Conservation (phyloP, 768 basidiomycete species). For the Collybia sp. region DNA sequence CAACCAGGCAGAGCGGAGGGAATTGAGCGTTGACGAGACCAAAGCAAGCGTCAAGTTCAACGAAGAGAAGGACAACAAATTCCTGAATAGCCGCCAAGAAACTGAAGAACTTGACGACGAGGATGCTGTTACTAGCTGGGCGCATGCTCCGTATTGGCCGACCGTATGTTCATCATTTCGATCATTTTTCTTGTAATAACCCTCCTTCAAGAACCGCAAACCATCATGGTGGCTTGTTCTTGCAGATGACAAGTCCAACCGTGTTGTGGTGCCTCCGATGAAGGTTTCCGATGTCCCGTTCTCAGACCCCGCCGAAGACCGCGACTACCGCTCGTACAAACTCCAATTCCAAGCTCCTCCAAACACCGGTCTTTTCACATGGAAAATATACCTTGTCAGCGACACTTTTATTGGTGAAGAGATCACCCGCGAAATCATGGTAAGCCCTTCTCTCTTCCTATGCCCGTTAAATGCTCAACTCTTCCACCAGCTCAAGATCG, state of each 20-base stretch:
- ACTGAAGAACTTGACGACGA: constrained; percentile 50
- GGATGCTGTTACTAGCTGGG: constrained; percentile 46
- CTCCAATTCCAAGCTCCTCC: constrained; percentile 95
- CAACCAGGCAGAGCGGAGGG: constrained; percentile 25
- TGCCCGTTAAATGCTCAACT: constrained; percentile 4
- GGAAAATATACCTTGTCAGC: constrained; percentile 82
- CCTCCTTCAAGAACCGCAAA: constrained; percentile 63
- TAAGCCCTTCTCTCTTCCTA: constrained; percentile 29
- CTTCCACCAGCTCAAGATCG: constrained; percentile 69
- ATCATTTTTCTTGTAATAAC: not conserved
- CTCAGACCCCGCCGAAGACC: constrained; percentile 37
- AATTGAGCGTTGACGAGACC: constrained; percentile 41
- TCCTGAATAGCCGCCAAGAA: constrained; percentile 59
- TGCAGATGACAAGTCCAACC: constrained; percentile 80
- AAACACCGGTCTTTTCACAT: constrained; percentile 77
- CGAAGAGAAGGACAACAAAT: constrained; percentile 65
- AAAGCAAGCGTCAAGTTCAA: constrained; percentile 42
- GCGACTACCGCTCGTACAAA: constrained; percentile 80
- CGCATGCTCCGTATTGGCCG: constrained; percentile 95
- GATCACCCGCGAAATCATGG: constrained; percentile 61
- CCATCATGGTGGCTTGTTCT: constrained; percentile 92
- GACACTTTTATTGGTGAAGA: constrained; percentile 90
- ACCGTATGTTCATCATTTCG: constrained; percentile 43
- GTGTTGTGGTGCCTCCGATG: constrained; percentile 83
- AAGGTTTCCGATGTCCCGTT: constrained; percentile 79